phyloP scores from a whole-genome alignment of 2,329 filamentous ascomycete species.

The Claviceps paspali region DNA sequence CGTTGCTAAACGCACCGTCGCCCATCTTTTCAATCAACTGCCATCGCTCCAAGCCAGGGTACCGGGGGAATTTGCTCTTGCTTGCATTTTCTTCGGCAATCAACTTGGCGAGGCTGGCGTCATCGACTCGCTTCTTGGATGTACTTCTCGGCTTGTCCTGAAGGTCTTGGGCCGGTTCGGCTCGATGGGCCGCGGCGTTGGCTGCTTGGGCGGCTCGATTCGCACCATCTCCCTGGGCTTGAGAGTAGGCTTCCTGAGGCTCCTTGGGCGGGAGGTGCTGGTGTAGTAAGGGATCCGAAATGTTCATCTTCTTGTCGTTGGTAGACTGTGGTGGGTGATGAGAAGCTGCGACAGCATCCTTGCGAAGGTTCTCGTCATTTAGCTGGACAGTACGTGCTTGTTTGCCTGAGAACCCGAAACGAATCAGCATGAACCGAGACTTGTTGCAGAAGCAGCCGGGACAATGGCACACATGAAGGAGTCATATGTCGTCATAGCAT shows the following conservation, averaged over 20 bases:
- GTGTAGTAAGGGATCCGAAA: conserved; percentile 28
- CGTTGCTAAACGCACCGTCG: conserved; percentile 96
- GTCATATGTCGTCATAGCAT: conserved; percentile 5
- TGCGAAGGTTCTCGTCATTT: conserved; percentile 34
- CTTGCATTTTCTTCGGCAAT: conserved; percentile 83
- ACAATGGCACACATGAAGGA: not conserved
- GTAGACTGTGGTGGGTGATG: conserved; percentile 38
- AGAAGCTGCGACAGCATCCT: conserved; percentile 34
- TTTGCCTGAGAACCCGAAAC: conserved; percentile 47
- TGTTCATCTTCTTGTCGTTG: conserved; percentile 34
- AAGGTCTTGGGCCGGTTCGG: conserved; percentile 43
- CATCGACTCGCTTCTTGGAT: conserved; percentile 28
- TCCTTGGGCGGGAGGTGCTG: conserved; percentile 26
- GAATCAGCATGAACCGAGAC: not conserved
- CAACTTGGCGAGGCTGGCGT: conserved; percentile 65
- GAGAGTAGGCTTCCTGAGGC: conserved; percentile 45
- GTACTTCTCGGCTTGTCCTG: conserved; percentile 11
- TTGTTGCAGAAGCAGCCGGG: not conserved
- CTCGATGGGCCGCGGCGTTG: conserved; percentile 47
- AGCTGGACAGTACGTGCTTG: conserved; percentile 57
- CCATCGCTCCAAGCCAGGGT: conserved; percentile 44
- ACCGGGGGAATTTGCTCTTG: conserved; percentile 66
- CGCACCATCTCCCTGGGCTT: conserved; percentile 41
- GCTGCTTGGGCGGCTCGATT: conserved; percentile 56
- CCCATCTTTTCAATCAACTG: conserved; percentile 92